Conservation (phyloP, 179 eudicot genomes). For the Nepenthes alata region DNA sequence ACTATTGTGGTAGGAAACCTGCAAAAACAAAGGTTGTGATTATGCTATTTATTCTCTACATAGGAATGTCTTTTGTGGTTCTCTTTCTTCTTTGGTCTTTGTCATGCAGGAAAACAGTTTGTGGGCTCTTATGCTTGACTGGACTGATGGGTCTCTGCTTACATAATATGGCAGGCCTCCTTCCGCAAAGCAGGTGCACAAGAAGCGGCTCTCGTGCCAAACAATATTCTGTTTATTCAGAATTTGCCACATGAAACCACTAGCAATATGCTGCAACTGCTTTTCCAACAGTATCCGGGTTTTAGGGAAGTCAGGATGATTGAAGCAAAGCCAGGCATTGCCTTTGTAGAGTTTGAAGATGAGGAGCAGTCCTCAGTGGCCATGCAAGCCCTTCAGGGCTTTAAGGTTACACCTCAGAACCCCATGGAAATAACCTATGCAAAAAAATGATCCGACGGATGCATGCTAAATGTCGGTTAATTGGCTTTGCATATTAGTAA, state of each 20-base stretch:
- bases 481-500: no score
- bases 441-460: slow-evolving; percentile 37
- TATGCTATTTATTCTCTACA: no score
- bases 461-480: no score
- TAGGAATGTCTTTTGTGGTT: no score
- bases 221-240: slow-evolving; percentile 68
- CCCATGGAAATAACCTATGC: slow-evolving; percentile 81
- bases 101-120: not conserved
- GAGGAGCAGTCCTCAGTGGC: slow-evolving; percentile 70
- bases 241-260: slow-evolving; percentile 74
- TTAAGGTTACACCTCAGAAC: slow-evolving; percentile 71
- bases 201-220: slow-evolving; percentile 51
- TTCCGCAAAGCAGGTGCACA: slow-evolving; percentile 40
- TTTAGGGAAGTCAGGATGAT: slow-evolving; percentile 87
- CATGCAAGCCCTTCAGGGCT: slow-evolving; percentile 88
- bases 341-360: slow-evolving; percentile 83
- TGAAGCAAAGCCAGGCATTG: slow-evolving; percentile 93
- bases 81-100: not conserved
- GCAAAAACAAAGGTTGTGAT: no score
- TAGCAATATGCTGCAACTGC: slow-evolving; percentile 60
- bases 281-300: slow-evolving; percentile 85
- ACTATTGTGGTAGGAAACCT: no score
- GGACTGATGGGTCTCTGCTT: slow-evolving; percentile 11
- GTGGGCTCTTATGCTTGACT: not conserved
- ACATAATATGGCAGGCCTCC: slow-evolving; percentile 34